These are phyloP conservation scores for Plantago elongata DNA, from an alignment of 257 asterid species.

Conservation along the genomic window DNA sequence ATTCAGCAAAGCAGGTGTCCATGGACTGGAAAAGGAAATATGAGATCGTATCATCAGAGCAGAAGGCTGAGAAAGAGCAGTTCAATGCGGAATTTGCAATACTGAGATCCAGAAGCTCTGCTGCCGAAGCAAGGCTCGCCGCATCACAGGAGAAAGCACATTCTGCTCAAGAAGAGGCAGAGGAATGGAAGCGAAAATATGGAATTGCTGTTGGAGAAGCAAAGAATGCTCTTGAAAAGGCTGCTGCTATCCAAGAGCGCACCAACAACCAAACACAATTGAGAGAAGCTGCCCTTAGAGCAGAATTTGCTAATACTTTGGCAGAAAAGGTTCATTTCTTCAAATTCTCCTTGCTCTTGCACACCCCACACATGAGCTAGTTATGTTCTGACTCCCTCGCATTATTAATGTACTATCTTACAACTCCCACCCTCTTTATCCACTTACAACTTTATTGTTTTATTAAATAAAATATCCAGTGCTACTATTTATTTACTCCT, in stretches of 20 bases:
- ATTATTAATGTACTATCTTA: no score
- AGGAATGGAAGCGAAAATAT: constrained; percentile 93
- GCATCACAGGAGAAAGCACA: constrained; percentile 93
- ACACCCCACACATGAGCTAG: no score
- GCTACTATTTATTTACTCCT: no score
- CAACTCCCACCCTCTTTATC: no score
- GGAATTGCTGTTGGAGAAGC: constrained; percentile 81
- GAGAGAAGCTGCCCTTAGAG: constrained; percentile 77
- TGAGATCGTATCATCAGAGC: constrained; percentile 56
- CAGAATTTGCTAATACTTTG: constrained; percentile 56
- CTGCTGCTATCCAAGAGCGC: constrained; percentile 85
- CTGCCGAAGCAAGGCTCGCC: constrained; percentile 95
- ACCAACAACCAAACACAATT: constrained; percentile 66
- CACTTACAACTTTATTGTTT: no score
- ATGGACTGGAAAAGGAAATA: constrained; percentile 86
- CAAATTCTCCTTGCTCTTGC: constrained; percentile 3
- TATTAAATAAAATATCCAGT: no score
- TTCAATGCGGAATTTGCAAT: constrained; percentile 62
- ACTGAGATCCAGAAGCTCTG: constrained; percentile 76
- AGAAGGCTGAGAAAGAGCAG: constrained; percentile 79
- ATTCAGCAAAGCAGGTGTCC: constrained; percentile 58
- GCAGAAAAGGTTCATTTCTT: constrained; percentile 64
- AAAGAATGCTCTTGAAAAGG: constrained; percentile 86
- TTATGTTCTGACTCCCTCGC: neutral
- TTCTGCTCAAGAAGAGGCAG: constrained; percentile 92